A percentile compares a stretch with the other conserved stretches of the same genome.
Evolutionary conservation across 805 yeast species (phyloP).

Genomic region (Metschnikowia koreensis): DNA sequence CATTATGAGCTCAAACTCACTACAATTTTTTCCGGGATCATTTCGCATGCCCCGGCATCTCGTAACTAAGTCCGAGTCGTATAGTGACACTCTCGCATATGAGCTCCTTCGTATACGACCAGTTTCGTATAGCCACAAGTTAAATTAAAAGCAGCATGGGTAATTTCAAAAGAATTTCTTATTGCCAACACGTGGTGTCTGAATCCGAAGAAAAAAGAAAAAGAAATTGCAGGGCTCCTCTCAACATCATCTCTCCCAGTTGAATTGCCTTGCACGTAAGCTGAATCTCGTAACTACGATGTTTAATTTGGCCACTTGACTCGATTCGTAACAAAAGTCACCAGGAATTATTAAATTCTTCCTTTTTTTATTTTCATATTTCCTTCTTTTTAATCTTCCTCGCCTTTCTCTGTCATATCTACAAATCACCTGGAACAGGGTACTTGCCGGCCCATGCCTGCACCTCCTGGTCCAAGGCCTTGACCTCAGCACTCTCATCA

Average conservation of each 20-base stretch:
- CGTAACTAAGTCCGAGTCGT: neutral
- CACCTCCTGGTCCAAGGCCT: conserved; percentile 62
- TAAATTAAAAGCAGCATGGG: too few relatives aligned
- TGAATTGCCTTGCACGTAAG: too few relatives aligned
- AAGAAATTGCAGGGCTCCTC: too few relatives aligned
- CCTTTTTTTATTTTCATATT: neutral
- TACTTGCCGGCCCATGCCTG: conserved; percentile 67
- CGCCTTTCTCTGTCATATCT: neutral
- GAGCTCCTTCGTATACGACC: neutral
- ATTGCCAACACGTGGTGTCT: too few relatives aligned
- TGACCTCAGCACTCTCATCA: conserved; percentile 58
- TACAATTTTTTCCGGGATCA: neutral
- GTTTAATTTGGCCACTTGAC: too few relatives aligned
- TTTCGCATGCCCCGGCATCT: neutral
- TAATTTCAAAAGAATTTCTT: too few relatives aligned
- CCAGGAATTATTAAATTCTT: neutral
- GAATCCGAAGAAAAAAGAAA: too few relatives aligned
- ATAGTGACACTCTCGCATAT: neutral
- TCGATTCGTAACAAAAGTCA: too few relatives aligned
- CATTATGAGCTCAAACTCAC: too few relatives aligned
- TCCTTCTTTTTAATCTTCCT: neutral
- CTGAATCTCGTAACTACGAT: too few relatives aligned
- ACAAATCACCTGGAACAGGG: conserved; percentile 85
- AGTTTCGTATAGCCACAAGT: too few relatives aligned
- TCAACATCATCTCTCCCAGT: too few relatives aligned